These are phyloP conservation scores for Ophiostoma himal-ulmi DNA, from an alignment of 2,329 filamentous ascomycete species.

Conservation along the genomic window DNA sequence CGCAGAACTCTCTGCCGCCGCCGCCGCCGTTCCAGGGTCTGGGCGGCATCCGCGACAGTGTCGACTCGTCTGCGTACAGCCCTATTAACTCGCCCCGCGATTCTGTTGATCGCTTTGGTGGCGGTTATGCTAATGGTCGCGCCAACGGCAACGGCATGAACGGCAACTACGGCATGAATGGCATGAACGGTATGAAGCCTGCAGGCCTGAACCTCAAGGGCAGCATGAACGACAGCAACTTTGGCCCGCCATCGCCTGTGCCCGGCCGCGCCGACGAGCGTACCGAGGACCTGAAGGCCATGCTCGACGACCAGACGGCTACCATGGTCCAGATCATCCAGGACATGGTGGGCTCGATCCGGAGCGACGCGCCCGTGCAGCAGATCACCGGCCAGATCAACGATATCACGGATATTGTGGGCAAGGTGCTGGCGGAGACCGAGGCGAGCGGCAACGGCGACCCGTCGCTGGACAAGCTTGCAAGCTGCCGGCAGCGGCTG, in stretches of 20 bases:
- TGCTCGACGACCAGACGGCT: conserved; percentile 77
- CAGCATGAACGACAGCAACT: conserved; percentile 39
- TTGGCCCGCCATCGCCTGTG: conserved; percentile 29
- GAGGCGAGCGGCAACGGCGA: conserved; percentile 49
- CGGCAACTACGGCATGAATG: conserved; percentile 26
- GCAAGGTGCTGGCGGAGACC: conserved; percentile 62
- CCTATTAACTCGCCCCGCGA: conserved; percentile 63
- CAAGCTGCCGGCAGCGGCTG: conserved; percentile 59
- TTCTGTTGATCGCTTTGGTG: conserved; percentile 43
- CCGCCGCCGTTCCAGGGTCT: conserved; percentile 55
- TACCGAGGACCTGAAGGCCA: conserved; percentile 55
- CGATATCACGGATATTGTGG: conserved; percentile 64
- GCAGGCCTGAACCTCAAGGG: conserved; percentile 13
- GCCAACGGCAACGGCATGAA: conserved; percentile 14
- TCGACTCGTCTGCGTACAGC: conserved; percentile 69
- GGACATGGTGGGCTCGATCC: conserved; percentile 68
- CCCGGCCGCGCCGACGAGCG: conserved; percentile 36
- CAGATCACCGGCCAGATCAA: conserved; percentile 64
- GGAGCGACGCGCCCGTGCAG: conserved; percentile 56
- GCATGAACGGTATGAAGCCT: conserved; percentile 26
- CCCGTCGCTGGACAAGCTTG: conserved; percentile 50
- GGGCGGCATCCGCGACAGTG: conserved; percentile 52
- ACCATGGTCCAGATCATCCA: conserved; percentile 74
- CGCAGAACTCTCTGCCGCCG: conserved; percentile 42
- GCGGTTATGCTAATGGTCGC: conserved; percentile 12